Percentiles rank a stretch among this genome's conserved stretches.
Evolutionary conservation across 2,329 filamentous ascomycete genomes (phyloP).

Genomic region (Fusarium sp.): DNA sequence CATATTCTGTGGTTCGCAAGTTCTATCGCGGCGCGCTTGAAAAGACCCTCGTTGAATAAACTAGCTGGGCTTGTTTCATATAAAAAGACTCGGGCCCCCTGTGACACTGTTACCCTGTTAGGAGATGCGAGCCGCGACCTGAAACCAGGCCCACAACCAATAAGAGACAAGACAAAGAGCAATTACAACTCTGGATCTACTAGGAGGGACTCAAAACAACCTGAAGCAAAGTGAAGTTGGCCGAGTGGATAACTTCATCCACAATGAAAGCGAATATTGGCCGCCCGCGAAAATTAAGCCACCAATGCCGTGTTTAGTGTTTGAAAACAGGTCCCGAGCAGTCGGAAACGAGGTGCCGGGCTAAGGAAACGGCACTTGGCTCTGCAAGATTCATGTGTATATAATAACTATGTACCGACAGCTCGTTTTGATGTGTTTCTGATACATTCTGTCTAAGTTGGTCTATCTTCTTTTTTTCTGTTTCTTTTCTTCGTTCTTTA

Average conservation of each 20-base stretch:
- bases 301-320: constrained; percentile 26
- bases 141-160: constrained; percentile 34
- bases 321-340: constrained; percentile 23
- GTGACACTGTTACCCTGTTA: constrained; percentile 26
- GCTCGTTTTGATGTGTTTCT: neutral
- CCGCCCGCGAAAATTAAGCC: constrained; percentile 27
- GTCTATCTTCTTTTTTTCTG: constrained; percentile 20
- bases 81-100: constrained; percentile 13
- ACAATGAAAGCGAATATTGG: constrained; percentile 29
- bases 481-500: constrained; percentile 28
- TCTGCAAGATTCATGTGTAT: constrained; percentile 18
- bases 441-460: constrained; percentile 21
- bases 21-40: neutral
- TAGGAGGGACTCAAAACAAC: constrained; percentile 17
- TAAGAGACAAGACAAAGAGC: constrained; percentile 18
- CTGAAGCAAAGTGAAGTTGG: constrained; percentile 3
- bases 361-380: neutral
- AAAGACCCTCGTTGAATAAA: neutral
- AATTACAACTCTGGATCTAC: neutral
- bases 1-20: neutral
- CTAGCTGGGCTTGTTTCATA: constrained; percentile 11
- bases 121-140: constrained; percentile 24
- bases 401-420: neutral
- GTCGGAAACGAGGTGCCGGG: constrained; percentile 24
- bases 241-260: constrained; percentile 14